These are phyloP conservation scores for Xylaria polymorpha DNA, from an alignment of 2,329 filamentous ascomycete species.

Conservation along the genomic window DNA sequence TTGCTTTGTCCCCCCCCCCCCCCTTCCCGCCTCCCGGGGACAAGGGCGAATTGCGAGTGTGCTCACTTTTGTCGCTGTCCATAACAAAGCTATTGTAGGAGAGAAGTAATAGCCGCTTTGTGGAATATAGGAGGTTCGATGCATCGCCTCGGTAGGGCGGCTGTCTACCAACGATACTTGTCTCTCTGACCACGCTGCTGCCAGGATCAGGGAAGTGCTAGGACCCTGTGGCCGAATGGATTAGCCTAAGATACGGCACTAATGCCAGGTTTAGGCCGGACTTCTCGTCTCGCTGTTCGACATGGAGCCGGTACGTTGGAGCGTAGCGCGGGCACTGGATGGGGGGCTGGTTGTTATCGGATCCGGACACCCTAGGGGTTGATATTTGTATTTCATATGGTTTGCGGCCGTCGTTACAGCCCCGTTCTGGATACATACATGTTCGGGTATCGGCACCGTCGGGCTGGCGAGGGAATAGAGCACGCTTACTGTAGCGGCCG, in stretches of 20 bases:
- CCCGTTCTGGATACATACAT: neutral
- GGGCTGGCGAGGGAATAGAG: neutral
- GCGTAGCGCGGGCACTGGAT: neutral
- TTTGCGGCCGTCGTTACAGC: neutral
- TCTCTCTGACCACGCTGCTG: neutral
- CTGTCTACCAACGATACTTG: neutral
- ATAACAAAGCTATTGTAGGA: neutral
- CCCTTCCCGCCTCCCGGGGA: neutral
- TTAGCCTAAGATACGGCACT: neutral
- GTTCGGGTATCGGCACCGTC: conserved; percentile 20
- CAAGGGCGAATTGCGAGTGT: neutral
- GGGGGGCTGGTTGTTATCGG: conserved; percentile 6
- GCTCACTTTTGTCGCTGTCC: neutral
- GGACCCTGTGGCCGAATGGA: neutral
- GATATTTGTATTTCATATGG: conserved; percentile 22
- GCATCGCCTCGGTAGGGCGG: neutral
- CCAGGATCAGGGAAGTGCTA: neutral
- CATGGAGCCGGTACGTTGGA: conserved; percentile 12
- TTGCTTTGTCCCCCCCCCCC: neutral
- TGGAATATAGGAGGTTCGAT: neutral
- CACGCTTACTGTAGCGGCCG: conserved; percentile 30
- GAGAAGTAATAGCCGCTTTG: neutral
- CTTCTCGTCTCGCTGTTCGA: neutral
- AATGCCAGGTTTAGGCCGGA: conserved; percentile 11
- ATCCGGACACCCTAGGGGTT: neutral